Percentiles rank a stretch among this genome's conserved stretches.
Evolutionary conservation across 129 eudicot species (phyloP).

Genomic region (Dittrichia graveolens): DNA sequence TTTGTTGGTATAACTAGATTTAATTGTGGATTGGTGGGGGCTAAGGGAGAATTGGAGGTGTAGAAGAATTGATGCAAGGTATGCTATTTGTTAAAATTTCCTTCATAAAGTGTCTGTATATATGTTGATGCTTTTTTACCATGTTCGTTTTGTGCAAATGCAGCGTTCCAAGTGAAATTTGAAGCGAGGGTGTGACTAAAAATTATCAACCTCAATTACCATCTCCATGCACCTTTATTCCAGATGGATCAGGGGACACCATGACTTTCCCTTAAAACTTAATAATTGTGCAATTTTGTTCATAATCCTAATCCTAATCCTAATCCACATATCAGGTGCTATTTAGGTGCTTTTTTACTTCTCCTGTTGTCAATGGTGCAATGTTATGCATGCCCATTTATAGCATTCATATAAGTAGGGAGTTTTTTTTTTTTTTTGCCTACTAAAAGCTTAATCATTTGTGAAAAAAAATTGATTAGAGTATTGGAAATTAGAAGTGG

Average conservation of each 20-base stretch:
- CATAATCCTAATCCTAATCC: too few species aligned
- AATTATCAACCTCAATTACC: not conserved
- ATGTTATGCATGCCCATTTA: too few species aligned
- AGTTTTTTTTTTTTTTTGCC: too few species aligned
- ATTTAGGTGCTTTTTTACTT: too few species aligned
- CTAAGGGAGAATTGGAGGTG: constrained; percentile 12
- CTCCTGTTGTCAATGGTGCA: too few species aligned
- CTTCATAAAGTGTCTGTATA: not conserved
- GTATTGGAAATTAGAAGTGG: too few species aligned
- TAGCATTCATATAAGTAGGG: too few species aligned
- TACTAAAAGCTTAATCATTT: too few species aligned
- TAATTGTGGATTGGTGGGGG: constrained; percentile 22
- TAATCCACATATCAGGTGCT: too few species aligned
- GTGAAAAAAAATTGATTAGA: too few species aligned
- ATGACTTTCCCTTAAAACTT: too few species aligned
- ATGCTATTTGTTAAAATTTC: constrained; percentile 5
- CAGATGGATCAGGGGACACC: not conserved
- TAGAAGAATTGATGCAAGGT: not conserved
- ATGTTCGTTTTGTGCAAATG: not conserved
- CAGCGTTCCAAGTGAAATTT: not conserved
- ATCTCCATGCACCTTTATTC: not conserved
- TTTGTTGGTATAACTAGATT: constrained; percentile 3
- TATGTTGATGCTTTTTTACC: not conserved
- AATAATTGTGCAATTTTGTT: too few species aligned
- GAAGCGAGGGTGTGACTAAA: not conserved